Base-by-base conservation (phyloP, 2,329 filamentous ascomycete genomes). In the Aspergillus transmontanensis region DNA sequence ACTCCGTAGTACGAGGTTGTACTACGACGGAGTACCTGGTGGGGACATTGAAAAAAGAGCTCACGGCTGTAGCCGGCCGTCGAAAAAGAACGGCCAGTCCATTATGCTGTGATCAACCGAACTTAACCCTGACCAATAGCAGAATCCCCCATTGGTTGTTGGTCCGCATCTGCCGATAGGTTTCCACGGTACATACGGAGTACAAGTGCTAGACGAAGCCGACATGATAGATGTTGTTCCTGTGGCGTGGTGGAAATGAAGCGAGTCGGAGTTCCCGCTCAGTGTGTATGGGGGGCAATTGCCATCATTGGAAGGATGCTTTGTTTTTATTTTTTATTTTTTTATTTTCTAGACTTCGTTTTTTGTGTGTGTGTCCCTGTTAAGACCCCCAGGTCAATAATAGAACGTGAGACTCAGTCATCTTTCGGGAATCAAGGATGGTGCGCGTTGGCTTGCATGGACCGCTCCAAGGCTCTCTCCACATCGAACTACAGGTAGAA, bases 401-500 rank as follows among this genome's bases (percentile, higher is more conserved):
- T 6, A 39, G 39, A 55, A 55, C 21, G 51, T 28, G 51, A 55
- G 30, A 55, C 51, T 39, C 51, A 26, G 26, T 50, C 57, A 58
- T 39, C 19, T 46, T 55, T 36, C 51, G 30, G 30, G 11, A 19
- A 54, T 21, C 30, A 54, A 28, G 51, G 51, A 54, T 54, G 51
- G 51, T n/a, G 51, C 51, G 30, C 51, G 30, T 54, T 54, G 34
- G 51, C n/a, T 55, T 55, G 51, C 51, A 55, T 26, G 51, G 51
- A 55, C 12, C 19, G 32, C 23, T 39, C 10, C 6, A 36, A 23
- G 32, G 51, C 51, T 54, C 51, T 36, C 51, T 55, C 51, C 21
- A 55, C 51, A 16, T 39, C 51, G 32, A 55, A 55, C 32, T 55
- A 55, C 51, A 55, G 51, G 51, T 19, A 14, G 34, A 55, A 39